Evolutionary conservation across 371 early-diverging fungal species (phyloP).

Genomic region (Mortierella sp.): DNA sequence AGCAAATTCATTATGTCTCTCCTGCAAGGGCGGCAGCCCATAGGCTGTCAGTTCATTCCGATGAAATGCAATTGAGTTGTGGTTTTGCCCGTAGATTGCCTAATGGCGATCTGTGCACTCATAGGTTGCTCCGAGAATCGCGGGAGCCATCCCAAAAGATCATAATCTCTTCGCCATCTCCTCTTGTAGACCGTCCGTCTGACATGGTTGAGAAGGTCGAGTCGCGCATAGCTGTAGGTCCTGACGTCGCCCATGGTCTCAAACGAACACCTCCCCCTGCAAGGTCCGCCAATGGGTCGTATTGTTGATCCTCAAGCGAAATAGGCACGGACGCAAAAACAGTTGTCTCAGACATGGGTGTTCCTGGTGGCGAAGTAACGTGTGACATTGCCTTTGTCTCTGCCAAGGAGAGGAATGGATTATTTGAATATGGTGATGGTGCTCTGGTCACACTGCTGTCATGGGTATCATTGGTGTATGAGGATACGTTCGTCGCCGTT

Average conservation of each 20-base stretch:
- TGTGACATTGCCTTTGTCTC: slow-evolving; percentile 13
- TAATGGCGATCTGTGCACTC: neutral
- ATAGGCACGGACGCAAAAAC: slow-evolving; percentile 35
- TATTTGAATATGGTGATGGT: slow-evolving; percentile 16
- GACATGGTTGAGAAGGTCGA: slow-evolving; percentile 51
- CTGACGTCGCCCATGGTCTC: slow-evolving; percentile 35
- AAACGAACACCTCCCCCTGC: slow-evolving; percentile 16
- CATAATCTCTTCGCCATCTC: slow-evolving; percentile 54
- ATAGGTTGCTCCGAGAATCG: slow-evolving; percentile 23
- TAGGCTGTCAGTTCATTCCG: no score
- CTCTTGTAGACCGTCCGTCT: slow-evolving; percentile 42
- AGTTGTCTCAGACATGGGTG: slow-evolving; percentile 19
- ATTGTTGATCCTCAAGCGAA: slow-evolving; percentile 12
- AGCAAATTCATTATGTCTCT: no score
- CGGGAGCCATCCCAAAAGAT: slow-evolving; percentile 51
- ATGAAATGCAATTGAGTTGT: neutral
- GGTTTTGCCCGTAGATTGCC: neutral
- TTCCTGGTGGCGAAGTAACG: slow-evolving; percentile 1
- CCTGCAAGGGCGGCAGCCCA: no score
- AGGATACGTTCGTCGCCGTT: neutral
- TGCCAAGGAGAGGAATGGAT: slow-evolving; percentile 37
- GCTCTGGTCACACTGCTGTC: neutral
- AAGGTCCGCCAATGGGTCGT: slow-evolving; percentile 20
- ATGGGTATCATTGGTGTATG: slow-evolving; percentile 3
- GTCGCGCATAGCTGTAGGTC: slow-evolving; percentile 24